phyloP scores from a whole-genome alignment of 345 rosid species.

The Hibiscus syriacus region DNA sequence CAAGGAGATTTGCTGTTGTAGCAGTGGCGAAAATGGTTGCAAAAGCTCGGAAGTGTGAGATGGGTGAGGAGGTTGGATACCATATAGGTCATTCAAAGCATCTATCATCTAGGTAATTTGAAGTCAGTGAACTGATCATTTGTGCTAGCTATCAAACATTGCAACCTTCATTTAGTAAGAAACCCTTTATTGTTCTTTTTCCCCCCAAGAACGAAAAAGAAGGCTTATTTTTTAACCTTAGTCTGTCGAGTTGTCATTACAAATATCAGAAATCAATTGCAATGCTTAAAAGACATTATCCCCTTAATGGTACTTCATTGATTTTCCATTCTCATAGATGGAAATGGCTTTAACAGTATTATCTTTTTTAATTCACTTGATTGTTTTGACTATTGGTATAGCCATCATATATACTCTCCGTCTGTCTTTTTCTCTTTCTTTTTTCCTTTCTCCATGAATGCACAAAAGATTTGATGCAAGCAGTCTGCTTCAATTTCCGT shows the following conservation, averaged over 20 bases:
- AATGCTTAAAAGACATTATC: neutral
- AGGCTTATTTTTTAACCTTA: neutral
- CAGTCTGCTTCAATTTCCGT: neutral
- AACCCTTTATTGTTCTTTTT: neutral
- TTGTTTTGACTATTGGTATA: neutral
- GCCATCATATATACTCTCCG: neutral
- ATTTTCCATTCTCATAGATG: neutral
- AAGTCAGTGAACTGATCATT: neutral
- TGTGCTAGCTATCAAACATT: neutral
- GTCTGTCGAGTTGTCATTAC: neutral
- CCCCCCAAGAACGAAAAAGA: neutral
- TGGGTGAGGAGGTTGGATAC: constrained; percentile 88
- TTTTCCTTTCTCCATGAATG: neutral
- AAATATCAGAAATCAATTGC: neutral
- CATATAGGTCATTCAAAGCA: constrained; percentile 84
- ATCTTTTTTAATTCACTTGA: neutral
- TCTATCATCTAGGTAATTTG: constrained; percentile 47
- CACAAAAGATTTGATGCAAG: neutral
- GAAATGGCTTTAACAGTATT: neutral
- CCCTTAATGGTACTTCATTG: neutral
- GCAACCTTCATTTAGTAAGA: neutral
- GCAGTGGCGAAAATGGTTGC: constrained; percentile 97
- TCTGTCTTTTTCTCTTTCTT: neutral
- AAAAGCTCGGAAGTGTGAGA: constrained; percentile 61
- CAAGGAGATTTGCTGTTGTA: constrained; percentile 94